phyloP scores from a whole-genome alignment of 2,329 filamentous ascomycete species.

The Colletotrichum camelliae region DNA sequence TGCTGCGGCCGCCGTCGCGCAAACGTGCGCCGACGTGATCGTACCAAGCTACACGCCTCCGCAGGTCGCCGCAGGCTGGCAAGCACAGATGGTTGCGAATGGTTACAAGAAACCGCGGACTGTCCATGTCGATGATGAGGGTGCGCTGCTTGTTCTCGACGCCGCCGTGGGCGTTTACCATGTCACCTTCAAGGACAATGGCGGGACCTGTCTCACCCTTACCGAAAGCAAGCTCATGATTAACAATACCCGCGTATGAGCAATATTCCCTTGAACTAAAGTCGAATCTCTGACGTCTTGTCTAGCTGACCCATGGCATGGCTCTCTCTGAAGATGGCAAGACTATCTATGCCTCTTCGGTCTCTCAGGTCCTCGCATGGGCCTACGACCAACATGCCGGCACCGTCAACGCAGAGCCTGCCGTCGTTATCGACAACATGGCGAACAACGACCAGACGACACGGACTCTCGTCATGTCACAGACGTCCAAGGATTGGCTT shows the following conservation, averaged over 20 bases:
- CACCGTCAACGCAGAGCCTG: slow-evolving; percentile 50
- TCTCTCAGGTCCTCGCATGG: slow-evolving; percentile 67
- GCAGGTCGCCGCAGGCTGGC: slow-evolving; percentile 46
- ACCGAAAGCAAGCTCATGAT: slow-evolving; percentile 36
- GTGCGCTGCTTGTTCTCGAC: slow-evolving; percentile 52
- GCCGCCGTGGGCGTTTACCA: slow-evolving; percentile 45
- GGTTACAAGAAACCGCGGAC: slow-evolving; percentile 47
- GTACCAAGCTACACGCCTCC: slow-evolving; percentile 40
- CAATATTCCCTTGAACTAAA: not conserved
- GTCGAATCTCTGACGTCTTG: not conserved
- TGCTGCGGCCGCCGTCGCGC: slow-evolving; percentile 6
- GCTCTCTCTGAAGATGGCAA: slow-evolving; percentile 57
- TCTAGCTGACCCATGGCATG: slow-evolving; percentile 61
- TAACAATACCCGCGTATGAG: slow-evolving; percentile 38
- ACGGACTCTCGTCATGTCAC: slow-evolving; percentile 69
- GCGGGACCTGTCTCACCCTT: slow-evolving; percentile 46
- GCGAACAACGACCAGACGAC: slow-evolving; percentile 65
- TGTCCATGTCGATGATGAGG: slow-evolving; percentile 50
- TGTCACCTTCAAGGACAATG: slow-evolving; percentile 45
- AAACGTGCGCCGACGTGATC: slow-evolving; percentile 39
- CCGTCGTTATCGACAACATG: slow-evolving; percentile 57
- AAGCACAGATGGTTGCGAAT: slow-evolving; percentile 46
- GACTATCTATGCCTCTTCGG: slow-evolving; percentile 62
- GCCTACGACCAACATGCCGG: slow-evolving; percentile 62
- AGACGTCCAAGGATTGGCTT: slow-evolving; percentile 58